These are phyloP conservation scores for Paraphysoderma sedebokerense DNA, from an alignment of 371 early-diverging fungal genomes.

Conservation along the genomic window DNA sequence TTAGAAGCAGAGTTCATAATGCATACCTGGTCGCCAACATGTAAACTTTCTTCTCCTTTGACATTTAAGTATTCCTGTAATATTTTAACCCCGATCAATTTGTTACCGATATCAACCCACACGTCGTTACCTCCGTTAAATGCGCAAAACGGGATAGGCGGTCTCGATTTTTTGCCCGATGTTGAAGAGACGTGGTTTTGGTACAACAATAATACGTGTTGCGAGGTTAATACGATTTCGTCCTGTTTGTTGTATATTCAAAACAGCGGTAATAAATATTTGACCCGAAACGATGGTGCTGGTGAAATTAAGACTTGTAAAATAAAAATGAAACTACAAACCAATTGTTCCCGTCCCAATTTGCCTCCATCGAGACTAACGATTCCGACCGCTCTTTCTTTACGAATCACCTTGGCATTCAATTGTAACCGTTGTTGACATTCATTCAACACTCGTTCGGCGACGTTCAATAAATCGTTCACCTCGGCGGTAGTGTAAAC, in stretches of 20 bases:
- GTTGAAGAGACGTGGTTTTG: too few relatives aligned
- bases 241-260: slow-evolving; percentile 16
- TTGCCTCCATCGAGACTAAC: slow-evolving; percentile 17
- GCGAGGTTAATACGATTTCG: slow-evolving; percentile 43
- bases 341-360: slow-evolving; percentile 43
- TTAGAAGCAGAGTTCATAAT: not conserved
- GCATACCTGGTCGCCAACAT: slow-evolving; percentile 61
- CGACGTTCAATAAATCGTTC: slow-evolving; percentile 42
- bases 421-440: slow-evolving; percentile 40
- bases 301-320: too few relatives aligned
- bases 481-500: slow-evolving; percentile 33
- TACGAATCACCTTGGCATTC: slow-evolving; percentile 38
- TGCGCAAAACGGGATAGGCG: slow-evolving; percentile 59
- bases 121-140: slow-evolving; percentile 73
- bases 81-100: slow-evolving; percentile 48
- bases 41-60: slow-evolving; percentile 35
- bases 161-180: too few relatives aligned
- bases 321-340: too few relatives aligned
- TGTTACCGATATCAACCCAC: slow-evolving; percentile 62
- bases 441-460: slow-evolving; percentile 34
- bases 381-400: slow-evolving; percentile 53
- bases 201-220: slow-evolving; percentile 25
- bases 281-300: not conserved
- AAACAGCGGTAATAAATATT: not conserved
- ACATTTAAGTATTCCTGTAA: slow-evolving; percentile 36